Evolutionary conservation across 2,329 filamentous ascomycete species (phyloP).

Genomic region (Fusarium pseudoanthophilum): DNA sequence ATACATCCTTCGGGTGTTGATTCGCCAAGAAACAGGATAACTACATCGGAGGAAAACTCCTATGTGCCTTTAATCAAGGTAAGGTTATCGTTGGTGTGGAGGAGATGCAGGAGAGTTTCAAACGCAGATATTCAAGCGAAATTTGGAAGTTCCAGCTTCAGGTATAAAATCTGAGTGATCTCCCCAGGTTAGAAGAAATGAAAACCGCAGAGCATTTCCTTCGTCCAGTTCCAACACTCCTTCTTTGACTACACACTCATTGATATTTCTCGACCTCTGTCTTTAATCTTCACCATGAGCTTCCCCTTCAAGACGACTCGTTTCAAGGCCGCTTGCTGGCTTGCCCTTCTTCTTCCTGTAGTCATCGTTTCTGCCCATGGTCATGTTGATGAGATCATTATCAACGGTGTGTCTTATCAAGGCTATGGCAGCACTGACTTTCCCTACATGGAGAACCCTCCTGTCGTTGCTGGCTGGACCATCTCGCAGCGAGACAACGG

Average conservation of each 20-base stretch:
- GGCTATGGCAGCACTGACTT: constrained; percentile 54
- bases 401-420: constrained; percentile 56
- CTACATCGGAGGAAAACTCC: constrained; percentile 6
- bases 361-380: constrained; percentile 51
- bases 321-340: constrained; percentile 15
- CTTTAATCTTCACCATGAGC: constrained; percentile 13
- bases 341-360: constrained; percentile 19
- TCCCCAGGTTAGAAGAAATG: neutral
- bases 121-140: neutral
- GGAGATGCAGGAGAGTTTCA: neutral
- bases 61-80: constrained; percentile 11
- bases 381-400: constrained; percentile 55
- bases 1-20: constrained; percentile 32
- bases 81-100: constrained; percentile 28
- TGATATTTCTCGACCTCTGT: constrained; percentile 5
- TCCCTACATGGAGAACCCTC: constrained; percentile 52
- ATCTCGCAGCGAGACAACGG: constrained; percentile 57
- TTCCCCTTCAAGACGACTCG: constrained; percentile 6
- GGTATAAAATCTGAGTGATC: constrained; percentile 22
- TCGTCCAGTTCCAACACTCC: neutral
- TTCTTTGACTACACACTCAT: constrained; percentile 21
- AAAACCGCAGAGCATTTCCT: neutral
- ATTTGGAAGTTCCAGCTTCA: no score
- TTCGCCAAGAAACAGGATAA: neutral
- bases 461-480: constrained; percentile 54